Conservation (phyloP, 2,329 filamentous ascomycete genomes). For the Penicillium concentricum region DNA sequence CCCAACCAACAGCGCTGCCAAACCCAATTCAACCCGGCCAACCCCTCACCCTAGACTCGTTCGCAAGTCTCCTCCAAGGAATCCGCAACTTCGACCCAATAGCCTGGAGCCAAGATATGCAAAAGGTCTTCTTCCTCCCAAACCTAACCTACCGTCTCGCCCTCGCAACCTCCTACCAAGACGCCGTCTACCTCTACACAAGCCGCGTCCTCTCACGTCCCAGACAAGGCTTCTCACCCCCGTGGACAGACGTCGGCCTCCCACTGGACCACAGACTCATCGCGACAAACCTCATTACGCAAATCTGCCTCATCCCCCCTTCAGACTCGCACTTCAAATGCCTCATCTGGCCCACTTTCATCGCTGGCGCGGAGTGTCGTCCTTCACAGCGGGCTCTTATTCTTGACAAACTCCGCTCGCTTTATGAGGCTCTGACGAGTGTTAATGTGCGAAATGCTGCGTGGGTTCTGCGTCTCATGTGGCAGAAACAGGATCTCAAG, state of each 20-base stretch:
- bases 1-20: conserved; percentile 29
- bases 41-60: conserved; percentile 31
- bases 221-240: conserved; percentile 23
- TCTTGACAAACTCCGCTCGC: conserved; percentile 31
- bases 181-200: conserved; percentile 42
- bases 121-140: conserved; percentile 45
- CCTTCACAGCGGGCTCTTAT: conserved; percentile 34
- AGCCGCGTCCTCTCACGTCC: conserved; percentile 38
- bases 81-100: conserved; percentile 41
- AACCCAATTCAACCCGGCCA: conserved; percentile 27
- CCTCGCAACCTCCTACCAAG: conserved; percentile 45
- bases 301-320: conserved; percentile 37
- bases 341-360: conserved; percentile 46
- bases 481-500: conserved; percentile 39
- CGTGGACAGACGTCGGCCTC: conserved; percentile 27
- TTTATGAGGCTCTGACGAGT: conserved; percentile 39
- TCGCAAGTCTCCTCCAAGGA: conserved; percentile 34
- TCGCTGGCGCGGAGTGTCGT: conserved; percentile 43
- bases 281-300: conserved; percentile 34
- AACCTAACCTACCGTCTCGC: conserved; percentile 50
- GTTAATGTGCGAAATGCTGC: conserved; percentile 43
- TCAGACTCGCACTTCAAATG: conserved; percentile 44
- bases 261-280: conserved; percentile 31
- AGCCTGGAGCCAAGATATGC: conserved; percentile 40
- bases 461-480: conserved; percentile 42